Evolutionary conservation across 2,329 filamentous ascomycete species (phyloP), one percentile per base, ranked within the genome.

Genomic region (Aureobasidium uvarum): DNA sequence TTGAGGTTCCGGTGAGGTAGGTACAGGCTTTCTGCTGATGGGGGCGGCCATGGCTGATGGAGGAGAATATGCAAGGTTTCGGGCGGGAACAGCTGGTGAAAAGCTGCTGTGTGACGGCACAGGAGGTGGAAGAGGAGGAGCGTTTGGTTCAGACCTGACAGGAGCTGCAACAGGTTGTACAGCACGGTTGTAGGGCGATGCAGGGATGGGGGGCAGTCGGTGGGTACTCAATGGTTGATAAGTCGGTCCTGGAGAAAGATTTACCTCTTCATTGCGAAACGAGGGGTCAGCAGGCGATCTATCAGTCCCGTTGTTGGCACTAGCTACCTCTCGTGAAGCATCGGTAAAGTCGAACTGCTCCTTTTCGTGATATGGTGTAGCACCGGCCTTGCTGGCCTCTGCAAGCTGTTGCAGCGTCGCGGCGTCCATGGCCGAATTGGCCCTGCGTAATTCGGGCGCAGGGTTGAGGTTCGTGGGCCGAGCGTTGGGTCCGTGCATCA

Each of bases 381-480:
- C 67, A n/a, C 71, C 72, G 52, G 70, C 48, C 25, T 33, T 51
- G 18, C 28, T 86, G 52, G 89, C 89, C 69, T 88, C 89, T 38
- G 86, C 86, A 74, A 98, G 82, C 74, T 97, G 92, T 51, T 88
- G 84, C 52, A 97, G 81, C 0, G 94, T 98, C 1, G 87, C 87
- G 70, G 83, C 85, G 31, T 95, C 96, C 75, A 98, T 87, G 25
- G 92, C 88, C 70, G 89, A 92, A 70, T 92, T 95, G 60, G 90
- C 91, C 69, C 87, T 87, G 68, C 90, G 88, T 71, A 94, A 81
- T 73, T 95, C 91, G 43, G 43, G 43, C 20, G 25, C 43, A 16
- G 89, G 86, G 70, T 90, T 86, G 68, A 86, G 86, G 66, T 84
- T 86, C 1, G 82, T 81, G 5, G 92, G 92, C 56, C 86, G 84